These are phyloP conservation scores for Colletotrichum filicis DNA, from an alignment of 2,329 filamentous ascomycete species.

Conservation along the genomic window DNA sequence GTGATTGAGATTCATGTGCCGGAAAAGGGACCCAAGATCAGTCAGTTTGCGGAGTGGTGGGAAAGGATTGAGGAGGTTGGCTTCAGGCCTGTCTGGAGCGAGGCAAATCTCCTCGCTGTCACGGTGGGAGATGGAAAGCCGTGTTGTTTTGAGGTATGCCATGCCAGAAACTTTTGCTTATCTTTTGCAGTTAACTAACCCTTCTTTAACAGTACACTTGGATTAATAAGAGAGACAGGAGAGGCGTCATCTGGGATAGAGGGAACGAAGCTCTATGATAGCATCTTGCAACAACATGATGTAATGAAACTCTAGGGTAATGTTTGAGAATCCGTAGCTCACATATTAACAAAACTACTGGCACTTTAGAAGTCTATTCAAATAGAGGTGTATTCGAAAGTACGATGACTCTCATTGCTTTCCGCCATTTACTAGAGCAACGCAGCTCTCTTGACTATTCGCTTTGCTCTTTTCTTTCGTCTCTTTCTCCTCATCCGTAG, in stretches of 20 bases:
- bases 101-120: slow-evolving; percentile 38
- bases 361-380: too few relatives aligned
- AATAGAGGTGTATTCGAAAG: too few relatives aligned
- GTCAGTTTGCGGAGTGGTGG: slow-evolving; percentile 36
- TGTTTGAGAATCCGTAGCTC: too few relatives aligned
- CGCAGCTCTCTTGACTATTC: neutral
- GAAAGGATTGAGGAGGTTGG: slow-evolving; percentile 36
- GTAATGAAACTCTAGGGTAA: neutral
- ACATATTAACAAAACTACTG: too few relatives aligned
- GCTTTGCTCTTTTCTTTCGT: neutral
- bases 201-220: neutral
- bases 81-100: slow-evolving; percentile 37
- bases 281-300: neutral
- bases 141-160: neutral
- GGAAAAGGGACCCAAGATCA: neutral
- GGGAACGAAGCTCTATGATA: neutral
- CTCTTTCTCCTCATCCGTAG: neutral
- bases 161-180: too few relatives aligned
- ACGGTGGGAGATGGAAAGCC: slow-evolving; percentile 11
- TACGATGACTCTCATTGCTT: too few relatives aligned
- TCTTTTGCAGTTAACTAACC: too few relatives aligned
- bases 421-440: neutral
- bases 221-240: neutral
- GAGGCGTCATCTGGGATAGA: neutral
- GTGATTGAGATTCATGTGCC: slow-evolving; percentile 35